Conservation (phyloP, 106 monocot genomes). For the Agapanthus africanus region DNA sequence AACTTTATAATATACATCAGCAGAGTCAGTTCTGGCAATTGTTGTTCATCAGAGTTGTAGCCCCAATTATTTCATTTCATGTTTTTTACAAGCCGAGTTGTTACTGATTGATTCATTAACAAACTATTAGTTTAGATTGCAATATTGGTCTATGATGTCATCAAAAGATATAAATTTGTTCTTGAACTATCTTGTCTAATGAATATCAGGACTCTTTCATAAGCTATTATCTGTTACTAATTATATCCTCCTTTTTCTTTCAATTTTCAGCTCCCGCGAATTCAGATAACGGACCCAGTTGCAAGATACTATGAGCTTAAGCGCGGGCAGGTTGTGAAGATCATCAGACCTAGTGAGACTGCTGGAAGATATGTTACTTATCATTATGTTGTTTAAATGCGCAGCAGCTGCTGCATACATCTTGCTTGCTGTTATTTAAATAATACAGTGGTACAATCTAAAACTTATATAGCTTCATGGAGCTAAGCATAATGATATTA, state of each 20-base stretch:
- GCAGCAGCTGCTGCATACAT: no score
- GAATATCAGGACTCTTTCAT: background rate
- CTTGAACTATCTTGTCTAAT: background rate
- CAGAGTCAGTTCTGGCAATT: no score
- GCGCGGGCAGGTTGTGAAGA: slow-evolving; percentile 71
- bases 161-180: background rate
- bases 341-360: slow-evolving; percentile 73
- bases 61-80: background rate
- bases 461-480: no score
- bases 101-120: background rate
- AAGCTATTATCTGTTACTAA: background rate
- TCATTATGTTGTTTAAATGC: slow-evolving; percentile 51
- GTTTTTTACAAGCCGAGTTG: background rate
- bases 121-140: background rate
- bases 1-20: no score
- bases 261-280: slow-evolving; percentile 63
- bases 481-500: no score
- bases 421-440: no score
- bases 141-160: background rate
- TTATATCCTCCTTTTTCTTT: no score
- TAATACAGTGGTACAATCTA: no score
- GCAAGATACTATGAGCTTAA: slow-evolving; percentile 71
- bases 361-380: slow-evolving; percentile 79
- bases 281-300: slow-evolving; percentile 67
- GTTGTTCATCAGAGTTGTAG: background rate